Percentiles rank a stretch among this genome's conserved stretches.
Evolutionary conservation across 2,329 filamentous ascomycete genomes (phyloP).

Genomic region (Trichoderma asperellum): DNA sequence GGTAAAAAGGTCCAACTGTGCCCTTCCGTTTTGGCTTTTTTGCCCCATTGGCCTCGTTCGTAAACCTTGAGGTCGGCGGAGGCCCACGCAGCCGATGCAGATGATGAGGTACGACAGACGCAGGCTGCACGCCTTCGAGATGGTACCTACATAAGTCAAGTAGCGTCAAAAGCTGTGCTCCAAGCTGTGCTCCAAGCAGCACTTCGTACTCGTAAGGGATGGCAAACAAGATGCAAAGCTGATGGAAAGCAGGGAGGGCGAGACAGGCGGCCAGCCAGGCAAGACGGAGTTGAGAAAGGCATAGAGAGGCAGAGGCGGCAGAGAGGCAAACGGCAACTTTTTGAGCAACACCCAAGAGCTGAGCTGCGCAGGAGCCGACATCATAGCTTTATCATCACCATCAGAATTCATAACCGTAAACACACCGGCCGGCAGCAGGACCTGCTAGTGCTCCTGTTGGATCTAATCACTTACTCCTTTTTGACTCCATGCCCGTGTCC

Average conservation of each 20-base stretch:
- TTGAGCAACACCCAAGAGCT: constrained; percentile 9
- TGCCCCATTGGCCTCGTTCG: not conserved
- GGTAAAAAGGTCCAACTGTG: not conserved
- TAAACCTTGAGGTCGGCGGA: constrained; percentile 12
- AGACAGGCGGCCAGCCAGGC: not conserved
- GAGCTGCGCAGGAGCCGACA: constrained; percentile 2
- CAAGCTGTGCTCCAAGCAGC: not conserved
- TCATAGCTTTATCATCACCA: constrained; percentile 1
- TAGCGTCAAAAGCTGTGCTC: constrained; percentile 5
- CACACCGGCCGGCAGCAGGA: not conserved
- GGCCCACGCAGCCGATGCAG: constrained; percentile 23
- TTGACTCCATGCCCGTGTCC: constrained; percentile 10
- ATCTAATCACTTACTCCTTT: not conserved
- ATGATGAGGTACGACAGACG: constrained; percentile 26
- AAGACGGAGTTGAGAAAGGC: not conserved
- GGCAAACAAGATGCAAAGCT: constrained; percentile 9
- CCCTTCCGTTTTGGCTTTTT: constrained; percentile 25
- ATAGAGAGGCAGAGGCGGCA: not conserved
- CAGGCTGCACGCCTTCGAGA: constrained; percentile 20
- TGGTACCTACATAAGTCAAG: constrained; percentile 26
- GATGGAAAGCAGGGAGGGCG: constrained; percentile 7
- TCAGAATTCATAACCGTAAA: not conserved
- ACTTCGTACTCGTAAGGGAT: not conserved
- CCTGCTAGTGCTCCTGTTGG: not conserved
- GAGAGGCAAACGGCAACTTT: constrained; percentile 15